Evolutionary conservation across 495 filamentous ascomycete species (phyloP).

Genomic region (Xylaria flabelliformis): DNA sequence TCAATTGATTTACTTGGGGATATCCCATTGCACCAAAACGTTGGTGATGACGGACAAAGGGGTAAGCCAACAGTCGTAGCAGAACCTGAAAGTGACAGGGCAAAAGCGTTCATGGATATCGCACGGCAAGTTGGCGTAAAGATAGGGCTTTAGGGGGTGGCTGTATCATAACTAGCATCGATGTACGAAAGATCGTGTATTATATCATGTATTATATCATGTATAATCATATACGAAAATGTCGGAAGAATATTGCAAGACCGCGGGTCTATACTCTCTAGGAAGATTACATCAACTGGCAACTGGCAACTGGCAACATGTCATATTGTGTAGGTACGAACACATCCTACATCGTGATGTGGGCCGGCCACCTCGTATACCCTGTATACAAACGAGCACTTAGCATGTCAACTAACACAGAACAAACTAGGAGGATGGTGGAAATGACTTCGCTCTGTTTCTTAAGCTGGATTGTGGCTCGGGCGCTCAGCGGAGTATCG

Average conservation of each 20-base stretch:
- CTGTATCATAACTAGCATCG: background rate
- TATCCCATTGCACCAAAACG: slow-evolving; percentile 84
- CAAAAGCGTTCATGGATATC: slow-evolving; percentile 73
- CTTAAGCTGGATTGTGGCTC: slow-evolving; percentile 34
- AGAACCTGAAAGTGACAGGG: slow-evolving; percentile 74
- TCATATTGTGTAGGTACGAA: background rate
- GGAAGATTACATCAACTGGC: background rate
- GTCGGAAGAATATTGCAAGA: background rate
- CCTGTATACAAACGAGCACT: slow-evolving; percentile 33
- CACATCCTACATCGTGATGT: background rate
- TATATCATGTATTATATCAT: slow-evolving; percentile 4
- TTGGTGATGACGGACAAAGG: slow-evolving; percentile 87
- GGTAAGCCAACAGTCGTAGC: slow-evolving; percentile 91
- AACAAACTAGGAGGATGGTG: slow-evolving; percentile 22
- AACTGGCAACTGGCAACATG: slow-evolving; percentile 2
- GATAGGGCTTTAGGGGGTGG: slow-evolving; percentile 41
- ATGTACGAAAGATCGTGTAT: background rate
- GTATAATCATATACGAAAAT: slow-evolving; percentile 18
- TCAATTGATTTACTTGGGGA: slow-evolving; percentile 82
- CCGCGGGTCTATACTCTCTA: background rate
- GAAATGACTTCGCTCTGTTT: slow-evolving; percentile 37
- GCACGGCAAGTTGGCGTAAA: slow-evolving; percentile 66
- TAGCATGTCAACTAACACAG: slow-evolving; percentile 36
- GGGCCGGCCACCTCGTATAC: slow-evolving; percentile 7
- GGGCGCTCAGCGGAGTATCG: slow-evolving; percentile 30